These are phyloP conservation scores for Phaeodactylum tricornutum DNA, from an alignment of 108 stramenopile species.

Conservation along the genomic window DNA sequence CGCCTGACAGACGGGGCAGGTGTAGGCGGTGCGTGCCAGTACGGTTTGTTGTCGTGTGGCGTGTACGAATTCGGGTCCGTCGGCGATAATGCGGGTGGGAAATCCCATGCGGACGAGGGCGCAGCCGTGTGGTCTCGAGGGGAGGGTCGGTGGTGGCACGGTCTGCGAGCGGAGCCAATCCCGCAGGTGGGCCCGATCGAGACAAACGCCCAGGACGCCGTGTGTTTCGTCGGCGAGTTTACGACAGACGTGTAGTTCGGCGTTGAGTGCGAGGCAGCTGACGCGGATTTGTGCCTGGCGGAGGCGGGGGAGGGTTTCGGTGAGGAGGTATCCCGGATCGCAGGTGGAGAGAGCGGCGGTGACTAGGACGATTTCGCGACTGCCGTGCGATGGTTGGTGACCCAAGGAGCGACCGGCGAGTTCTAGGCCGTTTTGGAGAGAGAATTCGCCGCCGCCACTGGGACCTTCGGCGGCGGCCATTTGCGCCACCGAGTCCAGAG, in stretches of 20 bases:
- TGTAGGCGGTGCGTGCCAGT: slow-evolving; percentile 62
- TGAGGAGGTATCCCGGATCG: slow-evolving; percentile 69
- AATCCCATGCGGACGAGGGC: slow-evolving; percentile 85
- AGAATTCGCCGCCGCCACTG: slow-evolving; percentile 59
- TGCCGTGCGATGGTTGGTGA: slow-evolving; percentile 71
- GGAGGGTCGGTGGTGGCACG: slow-evolving; percentile 48
- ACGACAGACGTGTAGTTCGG: slow-evolving; percentile 76
- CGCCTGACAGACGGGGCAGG: slow-evolving; percentile 76
- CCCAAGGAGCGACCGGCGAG: slow-evolving; percentile 79
- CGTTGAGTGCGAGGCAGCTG: slow-evolving; percentile 49
- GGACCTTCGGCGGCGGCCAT: slow-evolving; percentile 28
- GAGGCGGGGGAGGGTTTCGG: slow-evolving; percentile 58
- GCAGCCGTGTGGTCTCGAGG: slow-evolving; percentile 16
- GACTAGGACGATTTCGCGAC: slow-evolving; percentile 70
- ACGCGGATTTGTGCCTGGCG: slow-evolving; percentile 57
- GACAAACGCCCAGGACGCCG: slow-evolving; percentile 61
- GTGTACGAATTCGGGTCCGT: slow-evolving; percentile 67
- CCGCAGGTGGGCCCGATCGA: slow-evolving; percentile 64
- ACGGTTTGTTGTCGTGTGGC: slow-evolving; percentile 41
- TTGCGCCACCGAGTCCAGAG: slow-evolving; percentile 36
- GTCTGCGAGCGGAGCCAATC: slow-evolving; percentile 64
- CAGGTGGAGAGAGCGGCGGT: slow-evolving; percentile 61
- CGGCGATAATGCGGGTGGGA: slow-evolving; percentile 51
- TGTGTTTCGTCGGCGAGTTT: slow-evolving; percentile 67
- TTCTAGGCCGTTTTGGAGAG: slow-evolving; percentile 82